Evolutionary conservation across 202 grass and related monocot species (phyloP), one percentile per base, ranked within the genome.

Genomic region (Dendrocalamus latiflorus): DNA sequence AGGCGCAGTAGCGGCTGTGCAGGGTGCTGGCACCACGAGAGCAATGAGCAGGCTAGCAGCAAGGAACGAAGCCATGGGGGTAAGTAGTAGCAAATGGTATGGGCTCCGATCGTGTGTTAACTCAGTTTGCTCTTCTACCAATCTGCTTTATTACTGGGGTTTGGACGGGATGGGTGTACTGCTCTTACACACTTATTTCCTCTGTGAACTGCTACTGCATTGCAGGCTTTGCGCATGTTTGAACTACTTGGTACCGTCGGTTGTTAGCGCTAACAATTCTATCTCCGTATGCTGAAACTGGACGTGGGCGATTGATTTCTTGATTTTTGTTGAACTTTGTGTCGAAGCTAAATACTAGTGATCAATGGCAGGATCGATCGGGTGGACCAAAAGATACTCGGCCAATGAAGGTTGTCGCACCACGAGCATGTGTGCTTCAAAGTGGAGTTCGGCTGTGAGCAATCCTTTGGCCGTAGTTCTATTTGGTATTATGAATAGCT

Each of bases 151-250:
- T 76, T 81, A 43, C 17, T 55, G 11, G 4, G 11, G 75, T 22
- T 50, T 3, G 1, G 48, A 63, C 56, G 24, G 50, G 50, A 34
- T 38, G 67, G 74, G 28, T 71, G 39, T 22, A 74, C 48, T 50
- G 53, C 67, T 62, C 12, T 21, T n/a, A n/a, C 87, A 76, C 21
- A 21, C 87, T 48, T 80, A 62, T 81, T 80, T 70, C 69, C 44
- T 76, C 34, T 53, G 26, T 61, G 61, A 81, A 75, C 77, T 86
- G 3, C 25, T 67, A 43, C 20, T 4, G n/a, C n/a, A n/a, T 17
- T 79, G 41, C 70, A 75, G 76, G 76, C 81, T 4, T 76, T 75
- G 34, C 0, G 55, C 82, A 85, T 85, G 76, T 63, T 81, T 85
- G 22, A 76, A 81, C 70, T 81, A 64, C 82, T 37, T 44, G 37